phyloP scores from a whole-genome alignment of 2,329 filamentous ascomycete species.

The Pseudocercospora pini-densiflorae region DNA sequence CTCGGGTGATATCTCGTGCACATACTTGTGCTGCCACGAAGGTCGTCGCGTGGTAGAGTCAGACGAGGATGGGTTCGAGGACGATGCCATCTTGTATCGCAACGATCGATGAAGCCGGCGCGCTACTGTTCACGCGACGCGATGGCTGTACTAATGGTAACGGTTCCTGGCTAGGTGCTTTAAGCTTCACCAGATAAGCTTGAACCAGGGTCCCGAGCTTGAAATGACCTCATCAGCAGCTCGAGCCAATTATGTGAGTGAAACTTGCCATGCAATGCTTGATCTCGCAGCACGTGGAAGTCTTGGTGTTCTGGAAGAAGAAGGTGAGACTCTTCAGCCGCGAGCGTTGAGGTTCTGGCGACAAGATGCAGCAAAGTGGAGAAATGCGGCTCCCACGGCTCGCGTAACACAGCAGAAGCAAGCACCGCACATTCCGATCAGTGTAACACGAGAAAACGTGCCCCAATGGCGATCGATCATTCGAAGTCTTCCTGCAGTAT shows the following conservation, averaged over 20 bases:
- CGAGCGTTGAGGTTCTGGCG: not conserved
- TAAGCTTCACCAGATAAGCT: conserved; percentile 2
- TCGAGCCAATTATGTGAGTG: not conserved
- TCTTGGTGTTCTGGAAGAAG: not conserved
- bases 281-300: not conserved
- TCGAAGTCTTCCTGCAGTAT: not conserved
- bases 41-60: conserved; percentile 4
- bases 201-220: not conserved
- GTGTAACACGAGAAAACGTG: not conserved
- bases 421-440: not conserved
- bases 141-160: conserved; percentile 7
- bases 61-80: conserved; percentile 4
- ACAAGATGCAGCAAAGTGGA: not conserved
- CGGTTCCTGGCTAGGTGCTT: conserved; percentile 7
- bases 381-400: not conserved
- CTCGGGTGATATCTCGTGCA: conserved; percentile 29
- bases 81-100: conserved; percentile 1
- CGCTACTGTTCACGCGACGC: not conserved
- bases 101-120: not conserved
- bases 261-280: not conserved
- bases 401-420: not conserved
- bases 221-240: not conserved
- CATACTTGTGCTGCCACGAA: conserved; percentile 22
- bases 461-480: not conserved
- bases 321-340: not conserved